Conservation (phyloP, 306 rosid genomes). For the Cucumis sativus region Cucumber_9930_V3 NC_026659.2:21287501-21288000, state of each 20-base stretch:
- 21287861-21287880: neutral
- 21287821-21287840: too few species aligned
- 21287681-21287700: neutral
- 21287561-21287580: slow-evolving; percentile 27
- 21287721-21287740: slow-evolving; percentile 4
- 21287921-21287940: neutral
- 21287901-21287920: too few species aligned
- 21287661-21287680: neutral
- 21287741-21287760: neutral
- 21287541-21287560: slow-evolving; percentile 18
- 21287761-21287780: neutral
- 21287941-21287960: neutral
- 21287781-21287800: neutral
- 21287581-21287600: slow-evolving; percentile 35
- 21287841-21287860: neutral
- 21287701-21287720: neutral
- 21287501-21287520: slow-evolving; percentile 46
- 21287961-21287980: neutral
- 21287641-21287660: neutral
- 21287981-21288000: neutral
- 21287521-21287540: slow-evolving; percentile 55
- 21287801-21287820: neutral
- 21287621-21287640: neutral
- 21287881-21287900: neutral
- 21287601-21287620: neutral